A percentile compares a stretch with the other conserved stretches of the same genome.
These are phyloP conservation scores for Neoboletus magnificus DNA, from an alignment of 768 basidiomycete species.

Conservation along the genomic window DNA sequence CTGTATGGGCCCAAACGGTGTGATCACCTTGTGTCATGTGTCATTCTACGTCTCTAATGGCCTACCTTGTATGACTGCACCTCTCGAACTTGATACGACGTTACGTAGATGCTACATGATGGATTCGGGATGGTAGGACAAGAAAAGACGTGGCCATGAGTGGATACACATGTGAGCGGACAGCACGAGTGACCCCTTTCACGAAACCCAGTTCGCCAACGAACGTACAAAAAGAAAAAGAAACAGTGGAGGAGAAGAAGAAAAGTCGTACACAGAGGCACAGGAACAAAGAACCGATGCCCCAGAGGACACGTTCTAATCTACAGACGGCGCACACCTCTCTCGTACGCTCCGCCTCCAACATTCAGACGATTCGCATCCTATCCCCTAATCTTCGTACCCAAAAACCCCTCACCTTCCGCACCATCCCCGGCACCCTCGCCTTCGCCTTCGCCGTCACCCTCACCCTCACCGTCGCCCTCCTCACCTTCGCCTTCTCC, in stretches of 20 bases:
- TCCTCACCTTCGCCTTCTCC: conserved; percentile 29
- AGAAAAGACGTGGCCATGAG: neutral
- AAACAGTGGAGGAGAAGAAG: neutral
- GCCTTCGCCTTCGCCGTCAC: conserved; percentile 20
- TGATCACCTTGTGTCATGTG: neutral
- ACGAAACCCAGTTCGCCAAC: neutral
- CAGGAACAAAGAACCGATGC: neutral
- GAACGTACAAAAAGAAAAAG: neutral
- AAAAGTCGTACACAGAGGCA: neutral
- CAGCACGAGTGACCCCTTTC: neutral
- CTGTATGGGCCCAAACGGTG: neutral
- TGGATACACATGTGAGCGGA: too few species aligned
- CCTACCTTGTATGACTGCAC: too few species aligned
- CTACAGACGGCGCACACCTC: neutral
- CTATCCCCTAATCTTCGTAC: conserved; percentile 24
- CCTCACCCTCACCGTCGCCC: conserved; percentile 20
- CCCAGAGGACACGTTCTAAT: neutral
- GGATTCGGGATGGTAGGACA: neutral
- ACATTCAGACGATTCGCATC: neutral
- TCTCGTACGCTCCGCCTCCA: neutral
- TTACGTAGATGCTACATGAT: neutral
- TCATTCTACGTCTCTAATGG: too few species aligned
- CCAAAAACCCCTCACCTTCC: conserved; percentile 31
- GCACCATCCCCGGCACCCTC: conserved; percentile 27
- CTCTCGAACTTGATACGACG: neutral